These are phyloP conservation scores for Knoxdaviesia proteae DNA, from an alignment of 2,329 filamentous ascomycete genomes.

Conservation along the genomic window DNA sequence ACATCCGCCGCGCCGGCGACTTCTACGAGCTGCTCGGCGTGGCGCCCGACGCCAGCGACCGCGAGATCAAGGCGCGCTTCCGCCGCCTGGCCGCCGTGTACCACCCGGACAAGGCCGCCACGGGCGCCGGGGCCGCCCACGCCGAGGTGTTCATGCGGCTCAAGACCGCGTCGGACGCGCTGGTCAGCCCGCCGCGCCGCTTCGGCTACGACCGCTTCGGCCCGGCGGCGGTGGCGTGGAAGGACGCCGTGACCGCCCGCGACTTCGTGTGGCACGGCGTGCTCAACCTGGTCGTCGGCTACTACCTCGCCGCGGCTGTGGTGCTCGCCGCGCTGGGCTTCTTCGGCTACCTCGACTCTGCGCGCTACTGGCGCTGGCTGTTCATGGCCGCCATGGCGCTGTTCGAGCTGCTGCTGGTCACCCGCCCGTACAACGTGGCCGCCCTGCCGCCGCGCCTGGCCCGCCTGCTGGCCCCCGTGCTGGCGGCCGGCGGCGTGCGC, in stretches of 20 bases:
- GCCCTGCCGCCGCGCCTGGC: slow-evolving; percentile 23
- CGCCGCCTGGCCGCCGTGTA: slow-evolving; percentile 48
- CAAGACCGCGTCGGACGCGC: slow-evolving; percentile 63
- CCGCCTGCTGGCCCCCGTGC: slow-evolving; percentile 21
- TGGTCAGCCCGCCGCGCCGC: slow-evolving; percentile 53
- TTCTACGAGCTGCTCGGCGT: slow-evolving; percentile 67
- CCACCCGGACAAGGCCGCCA: slow-evolving; percentile 68
- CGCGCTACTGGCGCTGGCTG: slow-evolving; percentile 44
- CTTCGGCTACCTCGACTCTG: slow-evolving; percentile 47
- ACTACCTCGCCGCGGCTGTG: slow-evolving; percentile 37
- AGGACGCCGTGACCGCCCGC: slow-evolving; percentile 41
- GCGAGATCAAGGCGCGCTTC: slow-evolving; percentile 66
- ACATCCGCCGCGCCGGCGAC: slow-evolving; percentile 47
- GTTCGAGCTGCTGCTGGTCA: slow-evolving; percentile 36
- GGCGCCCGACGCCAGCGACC: slow-evolving; percentile 45
- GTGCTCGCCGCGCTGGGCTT: slow-evolving; percentile 40
- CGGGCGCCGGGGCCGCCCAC: slow-evolving; percentile 11
- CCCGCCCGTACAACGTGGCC: slow-evolving; percentile 18
- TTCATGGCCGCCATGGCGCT: slow-evolving; percentile 28
- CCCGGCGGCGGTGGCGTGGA: slow-evolving; percentile 45
- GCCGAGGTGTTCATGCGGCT: slow-evolving; percentile 53
- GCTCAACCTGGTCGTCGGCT: slow-evolving; percentile 33
- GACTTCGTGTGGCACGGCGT: slow-evolving; percentile 53
- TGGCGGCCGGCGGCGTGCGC: slow-evolving; percentile 22
- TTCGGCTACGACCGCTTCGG: slow-evolving; percentile 88